phyloP scores from a whole-genome alignment of 2,329 filamentous ascomycete species.

The Blastomyces gilchristii region DNA sequence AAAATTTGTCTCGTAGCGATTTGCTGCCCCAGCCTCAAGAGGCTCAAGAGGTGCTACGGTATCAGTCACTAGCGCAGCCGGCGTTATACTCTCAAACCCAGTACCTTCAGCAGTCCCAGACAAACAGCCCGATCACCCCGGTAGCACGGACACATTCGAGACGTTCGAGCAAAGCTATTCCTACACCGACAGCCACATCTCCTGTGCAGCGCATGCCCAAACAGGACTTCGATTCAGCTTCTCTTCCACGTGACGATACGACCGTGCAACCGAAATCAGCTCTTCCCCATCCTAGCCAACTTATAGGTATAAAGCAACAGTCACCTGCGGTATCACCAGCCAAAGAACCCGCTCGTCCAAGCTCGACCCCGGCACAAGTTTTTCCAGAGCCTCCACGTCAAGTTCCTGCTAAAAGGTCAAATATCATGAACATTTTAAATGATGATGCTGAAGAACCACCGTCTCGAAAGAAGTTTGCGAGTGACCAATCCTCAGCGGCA shows the following conservation, averaged over 20 bases:
- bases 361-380: conserved; percentile 22
- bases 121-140: conserved; percentile 5
- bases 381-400: conserved; percentile 31
- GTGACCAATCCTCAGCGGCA: conserved; percentile 25
- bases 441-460: conserved; percentile 39
- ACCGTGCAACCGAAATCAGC: conserved; percentile 6
- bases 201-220: conserved; percentile 13
- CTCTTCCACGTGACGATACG: conserved; percentile 5
- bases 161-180: conserved; percentile 13
- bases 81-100: conserved; percentile 21
- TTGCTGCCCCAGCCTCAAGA: conserved; percentile 9
- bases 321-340: conserved; percentile 23
- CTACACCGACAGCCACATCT: conserved; percentile 11
- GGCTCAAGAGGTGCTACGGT: conserved; percentile 8
- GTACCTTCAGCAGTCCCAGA: conserved; percentile 21
- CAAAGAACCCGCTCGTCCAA: conserved; percentile 28
- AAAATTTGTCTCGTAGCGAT: conserved; percentile 2
- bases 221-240: conserved; percentile 8
- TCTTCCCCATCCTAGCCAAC: conserved; percentile 6
- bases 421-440: conserved; percentile 42
- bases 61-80: conserved; percentile 12
- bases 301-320: conserved; percentile 7
- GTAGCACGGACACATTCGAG: conserved; percentile 14
- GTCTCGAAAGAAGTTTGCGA: conserved; percentile 35
- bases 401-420: conserved; percentile 39